Evolutionary conservation across 768 basidiomycete genomes (phyloP).

Genomic region (Lactarius tabidus): DNA sequence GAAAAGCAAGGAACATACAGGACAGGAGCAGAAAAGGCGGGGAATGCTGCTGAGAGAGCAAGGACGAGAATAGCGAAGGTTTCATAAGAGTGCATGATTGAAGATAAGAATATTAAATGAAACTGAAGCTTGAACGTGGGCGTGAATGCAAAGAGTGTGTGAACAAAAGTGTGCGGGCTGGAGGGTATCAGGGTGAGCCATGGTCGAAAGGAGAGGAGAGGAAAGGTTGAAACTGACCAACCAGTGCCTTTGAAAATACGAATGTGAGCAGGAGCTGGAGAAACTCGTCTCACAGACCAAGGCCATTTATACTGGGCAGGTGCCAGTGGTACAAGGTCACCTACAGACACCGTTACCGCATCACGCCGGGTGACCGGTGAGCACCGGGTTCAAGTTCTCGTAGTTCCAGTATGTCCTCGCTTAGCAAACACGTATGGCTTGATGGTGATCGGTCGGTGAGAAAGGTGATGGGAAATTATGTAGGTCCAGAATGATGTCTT

Average conservation of each 20-base stretch:
- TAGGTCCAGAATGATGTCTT: neutral
- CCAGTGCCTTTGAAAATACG: slow-evolving; percentile 7
- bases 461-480: neutral
- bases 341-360: neutral
- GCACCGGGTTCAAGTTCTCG: no score
- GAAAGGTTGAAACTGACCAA: slow-evolving; percentile 7
- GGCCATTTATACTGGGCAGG: neutral
- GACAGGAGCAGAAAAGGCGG: neutral
- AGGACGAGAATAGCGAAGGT: slow-evolving; percentile 3
- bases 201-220: neutral
- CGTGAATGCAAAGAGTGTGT: neutral
- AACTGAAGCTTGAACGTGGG: neutral
- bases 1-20: neutral
- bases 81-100: slow-evolving; percentile 1
- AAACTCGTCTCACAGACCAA: neutral
- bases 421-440: neutral
- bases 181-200: neutral
- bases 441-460: neutral
- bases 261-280: slow-evolving; percentile 7
- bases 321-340: neutral
- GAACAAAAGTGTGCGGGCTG: neutral
- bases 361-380: neutral
- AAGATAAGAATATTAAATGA: neutral
- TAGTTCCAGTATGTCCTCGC: neutral
- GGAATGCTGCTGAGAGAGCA: neutral